Base-by-base conservation (phyloP, 1,284 basidiomycete genomes). In the Meripilus lineatus region DNA sequence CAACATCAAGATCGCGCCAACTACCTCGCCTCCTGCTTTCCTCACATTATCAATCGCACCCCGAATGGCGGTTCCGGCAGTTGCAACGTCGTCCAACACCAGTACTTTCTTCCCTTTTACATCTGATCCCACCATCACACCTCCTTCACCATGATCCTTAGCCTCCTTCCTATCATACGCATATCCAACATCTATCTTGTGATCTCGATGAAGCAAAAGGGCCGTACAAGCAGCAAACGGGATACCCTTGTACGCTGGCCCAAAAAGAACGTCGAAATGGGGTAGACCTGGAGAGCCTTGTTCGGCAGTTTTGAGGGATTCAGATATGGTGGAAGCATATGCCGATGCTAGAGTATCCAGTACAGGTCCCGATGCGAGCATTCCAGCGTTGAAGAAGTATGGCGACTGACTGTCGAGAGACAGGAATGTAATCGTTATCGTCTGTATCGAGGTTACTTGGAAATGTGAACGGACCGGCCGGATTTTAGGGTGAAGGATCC, bases 221-320 rank as follows among this genome's bases (percentile, higher is more conserved):
- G 89, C 76, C 1, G 94, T 93, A 37, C 89, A 81, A 0, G 95
- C 89, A 0, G 93, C 94, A 38, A 99, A 81, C 0, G 95, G 83
- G 58, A 99, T 99, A 32, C 93, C 95, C 69, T 99, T 99, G 74
- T 99, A 99, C 3, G 96, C 95, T 0, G 95, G 96, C 0, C 95
- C 96, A 58, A 98, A 97, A 23, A 98, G 75, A 34, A 98, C 79
- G 57, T 96, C 93, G 56, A 97, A 96, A 42, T 73, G 56, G 2
- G 84, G 83, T 13, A 88, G 64, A 4, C 57, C 60, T 17, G 58
- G 55, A 1, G 73, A 61, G 4, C 64, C 64, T 5, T 55, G 50
- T 4, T 63, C 52, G 8, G 71, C 55, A 22, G 72, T 61, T 42
- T 58, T 50, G 23, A 77, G 67, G 26, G 58, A 62, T 36, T 45